These are phyloP conservation scores for Acidomyces sp. DNA, from an alignment of 495 filamentous ascomycete genomes.

Conservation along the genomic window DNA sequence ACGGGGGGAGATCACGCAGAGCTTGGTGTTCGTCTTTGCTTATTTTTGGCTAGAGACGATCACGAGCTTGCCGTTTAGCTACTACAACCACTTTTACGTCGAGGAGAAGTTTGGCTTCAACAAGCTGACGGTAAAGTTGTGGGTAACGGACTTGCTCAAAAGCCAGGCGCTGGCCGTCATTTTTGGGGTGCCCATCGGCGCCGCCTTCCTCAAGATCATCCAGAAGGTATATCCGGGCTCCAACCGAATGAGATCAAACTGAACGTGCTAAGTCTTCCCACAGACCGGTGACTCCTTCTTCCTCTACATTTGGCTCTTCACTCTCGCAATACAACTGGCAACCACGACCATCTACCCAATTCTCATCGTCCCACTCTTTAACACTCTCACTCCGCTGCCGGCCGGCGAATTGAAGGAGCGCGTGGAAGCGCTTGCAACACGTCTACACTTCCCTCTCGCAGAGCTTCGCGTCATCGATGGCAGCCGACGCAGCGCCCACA, in stretches of 20 bases:
- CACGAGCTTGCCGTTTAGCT: conserved; percentile 63
- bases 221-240: too few relatives aligned
- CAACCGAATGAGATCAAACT: too few relatives aligned
- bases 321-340: conserved; percentile 73
- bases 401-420: conserved; percentile 74
- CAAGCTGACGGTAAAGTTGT: conserved; percentile 83
- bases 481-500: conserved; percentile 91
- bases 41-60: conserved; percentile 71
- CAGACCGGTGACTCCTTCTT: conserved; percentile 87
- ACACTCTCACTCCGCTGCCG: conserved; percentile 88
- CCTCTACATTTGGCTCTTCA: conserved; percentile 94
- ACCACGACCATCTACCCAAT: conserved; percentile 95
- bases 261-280: too few relatives aligned
- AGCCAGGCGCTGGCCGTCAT: conserved; percentile 66
- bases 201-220: conserved; percentile 79
- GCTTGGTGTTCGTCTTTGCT: conserved; percentile 77
- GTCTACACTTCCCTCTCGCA: conserved; percentile 76
- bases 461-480: conserved; percentile 94
- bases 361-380: conserved; percentile 87
- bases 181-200: conserved; percentile 73
- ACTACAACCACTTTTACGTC: conserved; percentile 89
- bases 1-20: conserved; percentile 78
- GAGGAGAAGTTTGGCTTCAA: conserved; percentile 99
- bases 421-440: conserved; percentile 73
- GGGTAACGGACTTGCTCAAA: conserved; percentile 86